Percentiles rank a stretch among this genome's conserved stretches.
phyloP scores from a whole-genome alignment of 768 basidiomycete species.

The Amanita phalloides region DNA sequence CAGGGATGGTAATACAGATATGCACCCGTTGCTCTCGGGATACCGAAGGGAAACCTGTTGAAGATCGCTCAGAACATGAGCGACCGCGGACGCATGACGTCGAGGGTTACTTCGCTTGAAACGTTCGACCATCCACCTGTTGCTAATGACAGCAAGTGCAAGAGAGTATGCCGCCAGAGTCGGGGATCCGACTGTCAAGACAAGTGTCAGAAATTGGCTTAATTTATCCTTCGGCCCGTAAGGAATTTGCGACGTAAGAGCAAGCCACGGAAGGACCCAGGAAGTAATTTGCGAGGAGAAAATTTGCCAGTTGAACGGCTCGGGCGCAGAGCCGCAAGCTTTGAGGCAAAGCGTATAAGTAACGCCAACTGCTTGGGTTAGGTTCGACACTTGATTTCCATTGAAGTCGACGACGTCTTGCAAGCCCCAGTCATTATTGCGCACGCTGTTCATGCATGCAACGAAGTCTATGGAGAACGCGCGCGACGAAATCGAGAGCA shows the following conservation, averaged over 20 bases:
- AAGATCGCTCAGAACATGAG: conserved; percentile 24
- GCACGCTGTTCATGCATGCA: too few relatives aligned
- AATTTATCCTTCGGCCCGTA: conserved; percentile 27
- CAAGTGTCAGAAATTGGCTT: conserved; percentile 30
- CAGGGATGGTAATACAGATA: conserved; percentile 24
- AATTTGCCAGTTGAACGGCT: conserved; percentile 20
- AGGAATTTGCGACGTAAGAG: conserved; percentile 14
- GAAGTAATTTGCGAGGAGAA: conserved; percentile 12
- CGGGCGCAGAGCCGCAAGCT: conserved; percentile 16
- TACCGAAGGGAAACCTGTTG: conserved; percentile 31
- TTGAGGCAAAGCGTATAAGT: not conserved
- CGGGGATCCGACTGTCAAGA: conserved; percentile 9
- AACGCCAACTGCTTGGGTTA: not conserved
- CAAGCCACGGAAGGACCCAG: too few relatives aligned
- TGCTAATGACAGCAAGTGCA: too few relatives aligned
- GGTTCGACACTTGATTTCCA: not conserved
- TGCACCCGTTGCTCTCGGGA: conserved; percentile 8
- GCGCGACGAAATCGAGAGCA: too few relatives aligned
- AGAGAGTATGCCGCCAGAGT: too few relatives aligned
- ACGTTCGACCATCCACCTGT: conserved; percentile 17
- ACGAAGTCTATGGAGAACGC: too few relatives aligned
- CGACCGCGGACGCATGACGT: conserved; percentile 17
- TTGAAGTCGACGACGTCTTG: not conserved
- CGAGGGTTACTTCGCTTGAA: conserved; percentile 20
- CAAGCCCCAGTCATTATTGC: too few relatives aligned